Conservation (phyloP, 2,329 filamentous ascomycete species). For the Emmonsiellopsis sp. region DNA sequence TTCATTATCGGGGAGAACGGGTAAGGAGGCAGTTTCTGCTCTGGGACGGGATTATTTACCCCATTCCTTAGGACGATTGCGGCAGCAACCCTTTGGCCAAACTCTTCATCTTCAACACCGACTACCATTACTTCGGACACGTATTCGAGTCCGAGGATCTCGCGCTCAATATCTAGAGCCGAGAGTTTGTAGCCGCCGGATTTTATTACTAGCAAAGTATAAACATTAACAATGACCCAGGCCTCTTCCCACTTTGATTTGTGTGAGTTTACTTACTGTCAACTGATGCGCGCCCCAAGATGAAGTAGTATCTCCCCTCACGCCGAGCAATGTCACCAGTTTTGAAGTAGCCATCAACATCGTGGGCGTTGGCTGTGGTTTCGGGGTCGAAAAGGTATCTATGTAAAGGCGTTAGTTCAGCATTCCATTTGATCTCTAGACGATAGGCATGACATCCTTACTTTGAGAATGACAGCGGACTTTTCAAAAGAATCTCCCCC, state of each 20-base stretch:
- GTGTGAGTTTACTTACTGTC: conserved; percentile 21
- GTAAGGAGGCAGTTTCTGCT: no score
- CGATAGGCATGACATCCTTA: conserved; percentile 12
- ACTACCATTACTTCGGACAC: conserved; percentile 43
- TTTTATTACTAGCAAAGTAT: conserved; percentile 32
- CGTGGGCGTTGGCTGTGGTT: conserved; percentile 16
- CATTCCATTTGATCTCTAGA: neutral
- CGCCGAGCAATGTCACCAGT: conserved; percentile 29
- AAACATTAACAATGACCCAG: neutral
- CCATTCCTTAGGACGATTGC: conserved; percentile 23
- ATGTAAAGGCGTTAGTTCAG: conserved; percentile 10
- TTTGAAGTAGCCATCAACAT: conserved; percentile 32
- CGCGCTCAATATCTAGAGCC: conserved; percentile 42
- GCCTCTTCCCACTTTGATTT: neutral
- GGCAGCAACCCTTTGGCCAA: conserved; percentile 41
- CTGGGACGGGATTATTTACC: neutral
- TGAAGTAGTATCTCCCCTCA: conserved; percentile 32
- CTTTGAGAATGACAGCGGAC: conserved; percentile 34
- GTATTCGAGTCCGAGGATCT: conserved; percentile 38
- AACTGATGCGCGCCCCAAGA: conserved; percentile 38
- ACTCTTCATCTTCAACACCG: conserved; percentile 41
- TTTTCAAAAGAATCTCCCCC: conserved; percentile 38
- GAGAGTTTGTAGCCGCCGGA: conserved; percentile 45
- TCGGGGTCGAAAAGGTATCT: conserved; percentile 28
- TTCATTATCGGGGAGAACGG: neutral